Evolutionary conservation across 1,139 yeast species (phyloP), one percentile per base, ranked within the genome.

Genomic region (Zygotorulaspora mrakii): DNA sequence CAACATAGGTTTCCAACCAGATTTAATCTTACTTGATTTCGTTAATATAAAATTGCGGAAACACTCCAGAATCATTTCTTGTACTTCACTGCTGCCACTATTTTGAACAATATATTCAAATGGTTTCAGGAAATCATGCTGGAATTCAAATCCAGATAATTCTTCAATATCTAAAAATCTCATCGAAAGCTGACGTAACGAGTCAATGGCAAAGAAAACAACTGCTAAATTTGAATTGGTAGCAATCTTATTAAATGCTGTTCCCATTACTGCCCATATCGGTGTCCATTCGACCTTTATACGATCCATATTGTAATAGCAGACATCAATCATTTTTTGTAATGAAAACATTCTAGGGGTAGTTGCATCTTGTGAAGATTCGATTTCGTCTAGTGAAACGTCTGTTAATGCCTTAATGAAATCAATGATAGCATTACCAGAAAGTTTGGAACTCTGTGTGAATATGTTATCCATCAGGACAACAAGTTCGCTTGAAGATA

Each of bases 221-320:
- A 91, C 84, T 2, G 80, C 79, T 37, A 74, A 69, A 55, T 89
- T 91, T 5, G 62, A 46, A 56, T 85, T 86, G 47, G 94, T 82
- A 2, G 95, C 95, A 48, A 88, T 91, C 33, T 71, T 75, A 50
- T 87, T 86, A 66, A 94, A 91, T 31, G 88, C 86, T 48, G 77
- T 85, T 9, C 95, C 96, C 84, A 94, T 84, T 9, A 86, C 82
- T 5, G 83, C 76, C 99, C 99, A 94, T 45, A 94, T 70, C 43
- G 87, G 94, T 6, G 95, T 79, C 97, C 98, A 94, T 66, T 94
- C 96, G 49, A 94, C 80, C 61, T 96, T 79, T 54, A 94, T 88
- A 70, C 98, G 84, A 42, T 79, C 80, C 97, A 94, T 91, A 62
- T 94, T 94, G 68, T 94, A 94, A 63, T 91, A 91, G 64, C 97